Percentiles rank a stretch among this genome's conserved stretches.
phyloP scores from a whole-genome alignment of 352 stramenopile species.

The Phytophthora syringae region DNA sequence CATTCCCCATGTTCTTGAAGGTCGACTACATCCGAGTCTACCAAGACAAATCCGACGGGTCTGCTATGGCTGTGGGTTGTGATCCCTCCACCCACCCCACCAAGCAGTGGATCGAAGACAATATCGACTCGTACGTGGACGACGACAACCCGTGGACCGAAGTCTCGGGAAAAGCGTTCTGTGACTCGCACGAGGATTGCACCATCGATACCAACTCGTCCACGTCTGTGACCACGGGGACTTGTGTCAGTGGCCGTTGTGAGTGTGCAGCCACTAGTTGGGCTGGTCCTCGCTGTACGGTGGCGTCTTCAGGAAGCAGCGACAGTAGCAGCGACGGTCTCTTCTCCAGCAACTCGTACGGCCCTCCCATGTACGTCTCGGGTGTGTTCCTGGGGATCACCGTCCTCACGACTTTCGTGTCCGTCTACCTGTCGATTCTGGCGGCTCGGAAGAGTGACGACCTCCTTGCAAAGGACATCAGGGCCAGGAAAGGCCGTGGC shows the following conservation, averaged over 20 bases:
- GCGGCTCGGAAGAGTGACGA: constrained; percentile 22
- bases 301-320: constrained; percentile 9
- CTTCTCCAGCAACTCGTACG: constrained; percentile 34
- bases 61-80: constrained; percentile 54
- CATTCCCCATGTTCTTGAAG: constrained; percentile 75
- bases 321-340: constrained; percentile 27
- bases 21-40: constrained; percentile 83
- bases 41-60: constrained; percentile 47
- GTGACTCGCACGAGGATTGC: constrained; percentile 59
- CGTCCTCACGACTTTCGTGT: constrained; percentile 17
- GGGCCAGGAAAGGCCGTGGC: constrained; percentile 18
- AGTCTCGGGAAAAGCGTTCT: constrained; percentile 63
- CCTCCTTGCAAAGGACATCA: constrained; percentile 8
- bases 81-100: constrained; percentile 66
- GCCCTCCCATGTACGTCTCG: constrained; percentile 37
- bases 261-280: constrained; percentile 40
- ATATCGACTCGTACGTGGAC: constrained; percentile 73
- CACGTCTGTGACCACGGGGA: constrained; percentile 33
- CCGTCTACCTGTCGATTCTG: constrained; percentile 30
- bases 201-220: constrained; percentile 39
- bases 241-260: constrained; percentile 41
- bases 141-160: constrained; percentile 56
- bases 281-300: constrained; percentile 52
- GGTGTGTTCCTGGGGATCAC: constrained; percentile 17
- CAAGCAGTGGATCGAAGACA: too few species aligned